phyloP scores from a whole-genome alignment of 306 rosid species.

The Aeschynomene evenia region DNA sequence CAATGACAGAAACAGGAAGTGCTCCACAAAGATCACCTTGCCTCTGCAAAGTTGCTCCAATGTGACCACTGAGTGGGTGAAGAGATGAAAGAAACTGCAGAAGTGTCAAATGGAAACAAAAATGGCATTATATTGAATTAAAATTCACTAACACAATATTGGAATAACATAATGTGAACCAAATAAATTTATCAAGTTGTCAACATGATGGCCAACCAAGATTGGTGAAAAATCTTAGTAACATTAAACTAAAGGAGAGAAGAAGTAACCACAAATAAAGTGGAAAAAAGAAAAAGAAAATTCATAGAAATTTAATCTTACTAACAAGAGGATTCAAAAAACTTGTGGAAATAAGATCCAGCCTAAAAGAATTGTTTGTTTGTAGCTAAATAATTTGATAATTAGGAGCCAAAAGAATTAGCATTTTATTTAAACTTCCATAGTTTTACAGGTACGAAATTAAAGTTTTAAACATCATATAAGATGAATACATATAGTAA shows the following conservation, averaged over 20 bases:
- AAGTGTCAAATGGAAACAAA: constrained; percentile 32
- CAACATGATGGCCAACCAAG: constrained; percentile 7
- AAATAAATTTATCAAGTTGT: neutral
- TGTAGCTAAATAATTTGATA: constrained; percentile 12
- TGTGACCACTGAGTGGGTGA: constrained; percentile 87
- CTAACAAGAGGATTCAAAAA: neutral
- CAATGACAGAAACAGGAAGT: constrained; percentile 67
- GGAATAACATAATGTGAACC: constrained; percentile 1
- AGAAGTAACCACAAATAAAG: neutral
- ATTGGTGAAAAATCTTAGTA: neutral
- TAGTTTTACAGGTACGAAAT: neutral
- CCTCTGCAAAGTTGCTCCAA: constrained; percentile 68
- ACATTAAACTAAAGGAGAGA: constrained; percentile 7
- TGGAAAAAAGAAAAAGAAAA: constrained; percentile 20
- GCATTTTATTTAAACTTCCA: neutral
- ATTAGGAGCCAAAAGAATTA: constrained; percentile 7
- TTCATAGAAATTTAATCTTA: neutral
- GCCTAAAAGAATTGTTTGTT: neutral
- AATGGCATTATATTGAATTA: constrained; percentile 22
- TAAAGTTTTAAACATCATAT: neutral
- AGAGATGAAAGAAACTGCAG: constrained; percentile 66
- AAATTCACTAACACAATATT: constrained; percentile 1
- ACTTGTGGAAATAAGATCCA: neutral
- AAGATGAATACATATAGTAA: neutral
- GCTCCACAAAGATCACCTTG: constrained; percentile 61